These are phyloP conservation scores for Trichoderma koningii DNA, from an alignment of 2,329 filamentous ascomycete genomes.

Conservation along the genomic window DNA sequence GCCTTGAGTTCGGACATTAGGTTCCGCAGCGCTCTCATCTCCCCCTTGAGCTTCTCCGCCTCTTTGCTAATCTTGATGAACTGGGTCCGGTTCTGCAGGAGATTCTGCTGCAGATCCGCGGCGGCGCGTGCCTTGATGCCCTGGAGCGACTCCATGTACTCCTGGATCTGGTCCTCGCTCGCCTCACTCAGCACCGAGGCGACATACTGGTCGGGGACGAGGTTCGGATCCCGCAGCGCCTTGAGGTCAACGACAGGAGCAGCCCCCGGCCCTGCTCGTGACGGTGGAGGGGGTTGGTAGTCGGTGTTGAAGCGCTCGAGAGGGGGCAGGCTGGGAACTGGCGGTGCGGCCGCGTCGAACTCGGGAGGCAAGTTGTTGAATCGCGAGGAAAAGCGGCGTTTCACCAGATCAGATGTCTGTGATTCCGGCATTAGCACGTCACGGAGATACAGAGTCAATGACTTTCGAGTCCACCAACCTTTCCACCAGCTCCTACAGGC, in stretches of 20 bases:
- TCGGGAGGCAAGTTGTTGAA: conserved; percentile 77
- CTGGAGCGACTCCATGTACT: conserved; percentile 74
- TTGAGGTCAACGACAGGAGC: conserved; percentile 73
- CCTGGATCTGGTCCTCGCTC: conserved; percentile 81
- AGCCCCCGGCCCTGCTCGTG: conserved; percentile 53
- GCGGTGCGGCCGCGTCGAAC: conserved; percentile 67
- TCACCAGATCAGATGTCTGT: conserved; percentile 79
- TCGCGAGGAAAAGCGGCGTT: conserved; percentile 89
- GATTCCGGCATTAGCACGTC: not conserved
- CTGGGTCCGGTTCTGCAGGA: conserved; percentile 95
- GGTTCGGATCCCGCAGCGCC: conserved; percentile 74
- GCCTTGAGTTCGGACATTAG: conserved; percentile 91
- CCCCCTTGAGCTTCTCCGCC: conserved; percentile 93
- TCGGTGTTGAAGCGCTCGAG: conserved; percentile 60
- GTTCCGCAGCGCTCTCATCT: conserved; percentile 88
- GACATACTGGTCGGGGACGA: conserved; percentile 79
- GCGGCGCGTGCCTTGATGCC: conserved; percentile 77
- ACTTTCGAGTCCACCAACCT: conserved; percentile 46
- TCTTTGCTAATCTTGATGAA: conserved; percentile 99
- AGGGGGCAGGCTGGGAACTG: conserved; percentile 64
- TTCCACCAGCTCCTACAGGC: conserved; percentile 55
- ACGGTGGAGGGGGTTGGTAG: conserved; percentile 57
- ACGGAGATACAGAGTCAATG: not conserved
- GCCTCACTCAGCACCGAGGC: conserved; percentile 76
- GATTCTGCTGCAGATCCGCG: conserved; percentile 86